Conservation (phyloP, 208 protist species). For the Wallacemonas rigidus region DNA sequence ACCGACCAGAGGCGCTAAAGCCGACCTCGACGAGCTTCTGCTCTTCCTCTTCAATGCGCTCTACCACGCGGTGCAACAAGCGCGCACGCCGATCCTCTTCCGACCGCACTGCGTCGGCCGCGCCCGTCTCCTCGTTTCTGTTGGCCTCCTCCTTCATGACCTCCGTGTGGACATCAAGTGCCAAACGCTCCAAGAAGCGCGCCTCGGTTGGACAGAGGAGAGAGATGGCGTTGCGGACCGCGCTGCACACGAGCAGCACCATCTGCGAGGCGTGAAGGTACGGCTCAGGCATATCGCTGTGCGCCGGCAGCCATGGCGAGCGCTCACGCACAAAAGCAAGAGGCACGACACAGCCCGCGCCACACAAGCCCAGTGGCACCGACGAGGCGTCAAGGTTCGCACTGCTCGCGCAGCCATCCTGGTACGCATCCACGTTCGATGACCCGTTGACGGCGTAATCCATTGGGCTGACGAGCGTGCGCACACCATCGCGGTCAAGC, state of each 20-base stretch:
- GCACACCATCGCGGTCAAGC: slow-evolving; percentile 49
- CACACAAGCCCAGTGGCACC: slow-evolving; percentile 24
- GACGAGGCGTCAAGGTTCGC: slow-evolving; percentile 7
- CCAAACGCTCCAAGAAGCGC: slow-evolving; percentile 22
- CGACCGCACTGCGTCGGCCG: background rate
- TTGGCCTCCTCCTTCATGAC: background rate
- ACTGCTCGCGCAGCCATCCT: background rate
- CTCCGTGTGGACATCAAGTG: slow-evolving; percentile 18
- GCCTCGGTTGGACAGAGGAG: slow-evolving; percentile 34
- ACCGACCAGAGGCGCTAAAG: slow-evolving; percentile 33
- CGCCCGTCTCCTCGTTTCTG: background rate
- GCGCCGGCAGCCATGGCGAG: slow-evolving; percentile 23
- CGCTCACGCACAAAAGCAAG: slow-evolving; percentile 38
- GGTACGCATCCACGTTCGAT: background rate
- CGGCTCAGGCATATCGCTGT: slow-evolving; percentile 32
- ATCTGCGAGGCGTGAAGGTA: slow-evolving; percentile 45
- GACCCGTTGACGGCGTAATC: slow-evolving; percentile 23
- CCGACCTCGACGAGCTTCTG: slow-evolving; percentile 27
- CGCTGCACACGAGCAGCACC: slow-evolving; percentile 37
- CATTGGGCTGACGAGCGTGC: slow-evolving; percentile 47
- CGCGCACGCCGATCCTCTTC: background rate
- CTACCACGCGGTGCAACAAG: background rate
- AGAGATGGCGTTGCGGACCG: slow-evolving; percentile 28
- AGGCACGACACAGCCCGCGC: slow-evolving; percentile 24
- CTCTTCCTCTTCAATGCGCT: slow-evolving; percentile 14